These are phyloP conservation scores for Penicillium sp. DNA, from an alignment of 2,329 filamentous ascomycete species.

Conservation along the genomic window DNA sequence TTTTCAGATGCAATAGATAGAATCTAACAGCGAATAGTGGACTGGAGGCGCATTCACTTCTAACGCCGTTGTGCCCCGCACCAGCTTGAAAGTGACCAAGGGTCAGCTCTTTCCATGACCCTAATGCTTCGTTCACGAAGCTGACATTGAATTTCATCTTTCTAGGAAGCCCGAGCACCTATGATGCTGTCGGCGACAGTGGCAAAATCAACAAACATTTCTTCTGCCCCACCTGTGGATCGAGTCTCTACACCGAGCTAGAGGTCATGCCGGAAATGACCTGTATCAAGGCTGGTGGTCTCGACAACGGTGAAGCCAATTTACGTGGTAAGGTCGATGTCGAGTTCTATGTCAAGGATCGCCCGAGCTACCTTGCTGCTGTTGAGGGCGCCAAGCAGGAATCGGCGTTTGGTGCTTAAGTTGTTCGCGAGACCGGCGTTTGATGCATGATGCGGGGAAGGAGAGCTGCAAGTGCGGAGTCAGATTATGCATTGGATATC, in stretches of 20 bases:
- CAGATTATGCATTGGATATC: too few relatives aligned
- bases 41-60: slow-evolving; percentile 56
- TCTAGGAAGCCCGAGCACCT: slow-evolving; percentile 48
- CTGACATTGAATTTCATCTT: background rate
- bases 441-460: background rate
- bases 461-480: background rate
- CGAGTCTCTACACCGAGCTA: slow-evolving; percentile 51
- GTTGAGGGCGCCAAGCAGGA: slow-evolving; percentile 52
- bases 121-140: background rate
- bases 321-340: slow-evolving; percentile 46
- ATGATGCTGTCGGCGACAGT: slow-evolving; percentile 48
- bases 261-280: slow-evolving; percentile 54
- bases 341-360: slow-evolving; percentile 55
- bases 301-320: slow-evolving; percentile 50
- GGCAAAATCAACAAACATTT: slow-evolving; percentile 58
- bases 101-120: slow-evolving; percentile 29
- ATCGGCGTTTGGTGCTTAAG: slow-evolving; percentile 22
- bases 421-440: background rate
- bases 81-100: slow-evolving; percentile 50
- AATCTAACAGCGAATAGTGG: slow-evolving; percentile 35
- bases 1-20: background rate
- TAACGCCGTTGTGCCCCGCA: slow-evolving; percentile 52
- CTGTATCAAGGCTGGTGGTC: slow-evolving; percentile 51
- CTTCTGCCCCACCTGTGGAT: slow-evolving; percentile 55
- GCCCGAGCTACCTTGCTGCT: slow-evolving; percentile 45